These are phyloP conservation scores for Ophiostoma himal-ulmi DNA, from an alignment of 2,329 filamentous ascomycete species.

Conservation along the genomic window DNA sequence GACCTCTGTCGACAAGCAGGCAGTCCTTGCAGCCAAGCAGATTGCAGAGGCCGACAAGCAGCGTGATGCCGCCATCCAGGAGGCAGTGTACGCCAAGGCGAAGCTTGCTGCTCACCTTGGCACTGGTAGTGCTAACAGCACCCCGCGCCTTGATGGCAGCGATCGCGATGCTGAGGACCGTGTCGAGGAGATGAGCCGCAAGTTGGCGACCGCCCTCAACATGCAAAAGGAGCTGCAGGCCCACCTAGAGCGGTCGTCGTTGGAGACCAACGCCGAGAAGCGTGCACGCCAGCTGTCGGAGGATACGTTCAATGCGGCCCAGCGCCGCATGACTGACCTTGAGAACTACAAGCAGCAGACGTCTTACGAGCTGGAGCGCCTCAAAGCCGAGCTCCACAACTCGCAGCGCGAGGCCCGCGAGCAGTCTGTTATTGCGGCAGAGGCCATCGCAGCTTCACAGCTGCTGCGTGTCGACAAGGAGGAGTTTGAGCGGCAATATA, in stretches of 20 bases:
- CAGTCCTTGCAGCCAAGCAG: constrained; percentile 74
- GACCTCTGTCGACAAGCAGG: constrained; percentile 80
- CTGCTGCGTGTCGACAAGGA: constrained; percentile 81
- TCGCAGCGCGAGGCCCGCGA: constrained; percentile 73
- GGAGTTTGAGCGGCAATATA: constrained; percentile 63
- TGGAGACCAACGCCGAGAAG: constrained; percentile 74
- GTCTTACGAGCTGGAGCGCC: constrained; percentile 73
- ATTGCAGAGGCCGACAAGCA: constrained; percentile 94
- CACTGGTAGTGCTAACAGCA: constrained; percentile 53
- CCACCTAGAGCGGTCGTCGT: constrained; percentile 62
- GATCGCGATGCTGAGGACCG: constrained; percentile 60
- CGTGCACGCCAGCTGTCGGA: constrained; percentile 78
- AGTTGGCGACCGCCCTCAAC: constrained; percentile 74
- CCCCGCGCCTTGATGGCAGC: constrained; percentile 51
- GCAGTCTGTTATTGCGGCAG: constrained; percentile 68
- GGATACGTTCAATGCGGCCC: constrained; percentile 74
- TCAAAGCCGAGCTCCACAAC: constrained; percentile 80
- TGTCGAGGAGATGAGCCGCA: constrained; percentile 68
- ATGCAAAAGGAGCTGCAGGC: constrained; percentile 73
- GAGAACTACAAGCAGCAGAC: constrained; percentile 79
- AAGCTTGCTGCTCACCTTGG: constrained; percentile 70
- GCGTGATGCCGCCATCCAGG: constrained; percentile 85
- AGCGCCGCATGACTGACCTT: constrained; percentile 76
- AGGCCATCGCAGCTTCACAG: constrained; percentile 68
- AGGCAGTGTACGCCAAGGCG: constrained; percentile 91